These are phyloP conservation scores for Talaromyces proteolyticus DNA, from an alignment of 495 filamentous ascomycete genomes.

Conservation along the genomic window DNA sequence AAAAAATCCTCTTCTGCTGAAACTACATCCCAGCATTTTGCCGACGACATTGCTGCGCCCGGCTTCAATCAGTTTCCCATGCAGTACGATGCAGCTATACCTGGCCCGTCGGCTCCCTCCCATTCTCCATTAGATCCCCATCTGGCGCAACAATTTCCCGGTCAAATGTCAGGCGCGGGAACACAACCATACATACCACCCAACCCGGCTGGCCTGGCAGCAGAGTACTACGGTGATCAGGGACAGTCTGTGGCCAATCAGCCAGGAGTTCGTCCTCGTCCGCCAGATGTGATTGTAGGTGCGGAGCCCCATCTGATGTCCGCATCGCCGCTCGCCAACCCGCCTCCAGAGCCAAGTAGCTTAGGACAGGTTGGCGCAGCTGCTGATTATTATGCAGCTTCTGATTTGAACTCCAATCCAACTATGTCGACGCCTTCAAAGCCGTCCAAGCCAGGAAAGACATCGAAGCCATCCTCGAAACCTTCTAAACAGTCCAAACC, in stretches of 20 bases:
- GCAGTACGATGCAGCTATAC: constrained; percentile 24
- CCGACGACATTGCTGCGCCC: constrained; percentile 30
- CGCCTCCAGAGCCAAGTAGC: constrained; percentile 47
- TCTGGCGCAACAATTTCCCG: constrained; percentile 53
- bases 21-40: constrained; percentile 14
- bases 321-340: constrained; percentile 39
- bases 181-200: constrained; percentile 46
- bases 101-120: constrained; percentile 12
- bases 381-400: constrained; percentile 36
- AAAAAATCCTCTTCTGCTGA: constrained; percentile 12
- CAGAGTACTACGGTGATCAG: constrained; percentile 63
- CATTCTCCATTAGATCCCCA: constrained; percentile 40
- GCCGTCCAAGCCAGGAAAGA: constrained; percentile 22
- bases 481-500: constrained; percentile 15
- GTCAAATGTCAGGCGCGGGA: constrained; percentile 41
- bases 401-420: constrained; percentile 7
- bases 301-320: constrained; percentile 42
- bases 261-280: constrained; percentile 50
- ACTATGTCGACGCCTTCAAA: constrained; percentile 14
- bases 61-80: constrained; percentile 42
- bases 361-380: constrained; percentile 44
- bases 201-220: constrained; percentile 52
- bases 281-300: constrained; percentile 49
- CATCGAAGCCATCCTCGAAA: constrained; percentile 12
- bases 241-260: constrained; percentile 57